Evolutionary conservation across 306 rosid genomes (phyloP).

Genomic region (Lathyrus aphaca): DNA sequence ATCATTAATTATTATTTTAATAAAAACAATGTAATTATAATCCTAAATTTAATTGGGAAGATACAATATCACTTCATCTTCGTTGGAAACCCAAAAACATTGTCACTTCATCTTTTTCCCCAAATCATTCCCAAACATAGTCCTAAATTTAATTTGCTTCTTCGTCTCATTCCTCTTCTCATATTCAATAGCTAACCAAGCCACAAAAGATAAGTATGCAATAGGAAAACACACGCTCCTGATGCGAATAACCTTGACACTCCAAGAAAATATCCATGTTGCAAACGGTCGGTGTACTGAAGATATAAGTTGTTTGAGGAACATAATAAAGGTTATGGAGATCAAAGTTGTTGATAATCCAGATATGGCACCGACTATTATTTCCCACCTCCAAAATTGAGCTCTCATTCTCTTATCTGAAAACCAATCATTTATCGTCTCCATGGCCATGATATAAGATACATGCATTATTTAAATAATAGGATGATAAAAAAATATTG

Average conservation of each 20-base stretch:
- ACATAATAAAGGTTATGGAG: constrained; percentile 53
- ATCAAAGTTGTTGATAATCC: constrained; percentile 78
- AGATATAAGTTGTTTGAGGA: constrained; percentile 54
- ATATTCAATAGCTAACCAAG: constrained; percentile 67
- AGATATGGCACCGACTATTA: constrained; percentile 57
- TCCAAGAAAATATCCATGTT: constrained; percentile 37
- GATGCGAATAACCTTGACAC: constrained; percentile 38
- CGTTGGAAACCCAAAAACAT: too few species aligned
- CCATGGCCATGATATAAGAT: constrained; percentile 60
- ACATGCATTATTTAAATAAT: constrained; percentile 34
- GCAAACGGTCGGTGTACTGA: constrained; percentile 42
- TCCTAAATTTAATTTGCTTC: too few species aligned
- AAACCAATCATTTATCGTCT: constrained; percentile 62
- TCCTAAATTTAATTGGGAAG: too few species aligned
- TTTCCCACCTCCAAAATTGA: constrained; percentile 76
- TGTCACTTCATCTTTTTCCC: too few species aligned
- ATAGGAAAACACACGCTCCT: constrained; percentile 60
- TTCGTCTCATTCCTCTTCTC: too few species aligned
- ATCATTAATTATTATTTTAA: too few species aligned
- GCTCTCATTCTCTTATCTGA: constrained; percentile 43
- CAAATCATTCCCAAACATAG: too few species aligned
- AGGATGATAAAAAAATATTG: constrained; percentile 9
- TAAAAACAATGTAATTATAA: too few species aligned
- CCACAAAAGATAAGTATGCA: constrained; percentile 62
- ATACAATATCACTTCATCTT: too few species aligned